These are phyloP conservation scores for Trypanosoma grayi DNA, from an alignment of 208 protist species.

Conservation along the genomic window DNA sequence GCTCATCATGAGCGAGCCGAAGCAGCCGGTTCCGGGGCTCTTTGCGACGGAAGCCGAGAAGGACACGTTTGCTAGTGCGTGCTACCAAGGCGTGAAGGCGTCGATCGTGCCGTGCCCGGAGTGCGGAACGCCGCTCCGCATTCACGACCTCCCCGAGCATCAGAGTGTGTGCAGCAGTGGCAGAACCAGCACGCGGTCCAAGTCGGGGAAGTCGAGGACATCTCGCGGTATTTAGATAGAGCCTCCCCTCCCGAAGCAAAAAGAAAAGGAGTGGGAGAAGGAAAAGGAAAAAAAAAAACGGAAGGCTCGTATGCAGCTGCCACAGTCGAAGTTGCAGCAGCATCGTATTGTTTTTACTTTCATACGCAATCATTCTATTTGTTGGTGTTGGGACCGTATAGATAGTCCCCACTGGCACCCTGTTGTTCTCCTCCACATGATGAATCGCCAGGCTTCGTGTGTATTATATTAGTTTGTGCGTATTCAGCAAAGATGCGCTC, in stretches of 20 bases:
- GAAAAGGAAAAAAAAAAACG: background rate
- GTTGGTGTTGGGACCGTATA: too few species aligned
- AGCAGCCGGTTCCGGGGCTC: constrained; percentile 23
- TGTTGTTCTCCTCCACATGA: too few species aligned
- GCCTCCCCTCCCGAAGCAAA: too few species aligned
- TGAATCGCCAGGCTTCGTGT: too few species aligned
- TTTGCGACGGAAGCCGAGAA: constrained; percentile 22
- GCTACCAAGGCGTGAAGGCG: constrained; percentile 51
- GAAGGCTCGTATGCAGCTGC: too few species aligned
- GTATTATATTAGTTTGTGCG: too few species aligned
- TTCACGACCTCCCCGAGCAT: constrained; percentile 76
- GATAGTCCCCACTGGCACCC: too few species aligned
- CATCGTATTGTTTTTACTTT: too few species aligned
- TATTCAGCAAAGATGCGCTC: background rate
- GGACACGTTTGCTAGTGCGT: constrained; percentile 33
- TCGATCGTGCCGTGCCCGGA: constrained; percentile 60
- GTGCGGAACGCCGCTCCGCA: constrained; percentile 45
- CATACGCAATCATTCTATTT: too few species aligned
- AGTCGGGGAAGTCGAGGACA: background rate
- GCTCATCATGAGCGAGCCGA: constrained; percentile 16
- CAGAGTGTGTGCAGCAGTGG: constrained; percentile 50
- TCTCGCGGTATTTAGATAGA: background rate
- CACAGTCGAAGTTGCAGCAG: too few species aligned
- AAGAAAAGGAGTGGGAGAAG: background rate
- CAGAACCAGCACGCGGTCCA: constrained; percentile 29